phyloP scores from a whole-genome alignment of 2,329 filamentous ascomycete genomes.

The Fusarium marasasianum region DNA sequence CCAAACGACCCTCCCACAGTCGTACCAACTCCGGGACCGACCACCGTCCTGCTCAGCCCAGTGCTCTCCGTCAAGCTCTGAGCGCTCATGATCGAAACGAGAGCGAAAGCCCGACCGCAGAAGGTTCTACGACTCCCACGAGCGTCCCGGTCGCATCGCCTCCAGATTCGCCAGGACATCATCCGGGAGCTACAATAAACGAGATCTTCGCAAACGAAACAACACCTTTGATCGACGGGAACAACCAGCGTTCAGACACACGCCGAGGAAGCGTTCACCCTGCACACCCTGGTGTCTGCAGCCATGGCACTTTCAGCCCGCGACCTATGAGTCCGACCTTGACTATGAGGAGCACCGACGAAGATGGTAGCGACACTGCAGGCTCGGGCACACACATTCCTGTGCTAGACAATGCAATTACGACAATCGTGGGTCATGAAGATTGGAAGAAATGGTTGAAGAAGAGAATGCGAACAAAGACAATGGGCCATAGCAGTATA shows the following conservation, averaged over 20 bases:
- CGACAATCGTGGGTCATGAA: constrained; percentile 51
- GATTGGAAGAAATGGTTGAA: constrained; percentile 62
- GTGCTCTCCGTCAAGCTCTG: constrained; percentile 58
- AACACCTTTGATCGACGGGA: constrained; percentile 58
- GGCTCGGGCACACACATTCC: constrained; percentile 47
- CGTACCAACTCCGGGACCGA: constrained; percentile 45
- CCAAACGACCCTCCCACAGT: constrained; percentile 41
- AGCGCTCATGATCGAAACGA: constrained; percentile 43
- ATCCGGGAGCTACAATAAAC: constrained; percentile 29
- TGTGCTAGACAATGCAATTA: constrained; percentile 52
- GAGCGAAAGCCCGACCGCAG: constrained; percentile 7
- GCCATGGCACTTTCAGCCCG: constrained; percentile 82
- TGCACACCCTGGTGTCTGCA: constrained; percentile 63
- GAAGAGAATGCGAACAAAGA: constrained; percentile 66
- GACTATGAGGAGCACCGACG: constrained; percentile 46
- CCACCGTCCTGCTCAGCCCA: constrained; percentile 56
- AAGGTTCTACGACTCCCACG: constrained; percentile 8
- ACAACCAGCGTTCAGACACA: constrained; percentile 31
- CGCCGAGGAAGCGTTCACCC: constrained; percentile 40
- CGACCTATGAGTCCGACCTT: constrained; percentile 62
- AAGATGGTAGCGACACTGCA: constrained; percentile 47
- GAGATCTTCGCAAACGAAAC: constrained; percentile 54
- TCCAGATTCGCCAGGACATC: constrained; percentile 37
- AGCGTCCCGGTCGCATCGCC: constrained; percentile 33
- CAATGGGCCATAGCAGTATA: constrained; percentile 76